Percentiles rank a stretch among this genome's conserved stretches.
Evolutionary conservation across 352 stramenopile genomes (phyloP).

Genomic region (Thalassiosira oceanica): DNA sequence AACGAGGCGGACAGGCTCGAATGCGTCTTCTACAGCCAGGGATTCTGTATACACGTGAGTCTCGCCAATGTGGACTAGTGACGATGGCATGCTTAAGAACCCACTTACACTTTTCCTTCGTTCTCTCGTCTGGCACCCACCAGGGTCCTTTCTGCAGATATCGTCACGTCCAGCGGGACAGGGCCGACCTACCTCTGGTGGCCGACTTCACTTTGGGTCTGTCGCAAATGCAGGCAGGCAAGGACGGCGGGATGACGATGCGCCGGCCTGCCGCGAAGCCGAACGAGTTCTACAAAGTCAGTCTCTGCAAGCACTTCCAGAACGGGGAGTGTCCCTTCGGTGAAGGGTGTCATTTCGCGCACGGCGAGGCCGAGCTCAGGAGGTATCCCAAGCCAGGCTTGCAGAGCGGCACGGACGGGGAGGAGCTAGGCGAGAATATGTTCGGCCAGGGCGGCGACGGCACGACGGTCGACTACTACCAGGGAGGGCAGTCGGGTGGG

Average conservation of each 20-base stretch:
- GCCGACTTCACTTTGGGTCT: slow-evolving; percentile 91
- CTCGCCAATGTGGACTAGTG: too few relatives aligned
- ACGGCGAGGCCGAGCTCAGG: slow-evolving; percentile 90
- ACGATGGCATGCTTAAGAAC: too few relatives aligned
- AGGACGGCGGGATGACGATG: slow-evolving; percentile 85
- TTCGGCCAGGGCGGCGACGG: slow-evolving; percentile 69
- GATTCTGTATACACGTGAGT: slow-evolving; percentile 97
- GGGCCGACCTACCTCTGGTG: slow-evolving; percentile 89
- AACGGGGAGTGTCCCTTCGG: slow-evolving; percentile 94
- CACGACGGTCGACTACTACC: slow-evolving; percentile 74
- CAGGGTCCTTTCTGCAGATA: slow-evolving; percentile 95
- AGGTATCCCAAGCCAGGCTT: slow-evolving; percentile 44
- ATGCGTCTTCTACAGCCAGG: slow-evolving; percentile 96
- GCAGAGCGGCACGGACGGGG: slow-evolving; percentile 15
- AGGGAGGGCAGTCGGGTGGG: slow-evolving; percentile 58
- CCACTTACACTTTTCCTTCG: too few relatives aligned
- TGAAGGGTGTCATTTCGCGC: slow-evolving; percentile 95
- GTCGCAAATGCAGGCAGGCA: slow-evolving; percentile 83
- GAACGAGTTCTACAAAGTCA: slow-evolving; percentile 97
- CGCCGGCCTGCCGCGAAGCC: slow-evolving; percentile 63
- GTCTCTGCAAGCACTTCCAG: slow-evolving; percentile 96
- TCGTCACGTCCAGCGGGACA: slow-evolving; percentile 90
- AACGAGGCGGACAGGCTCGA: slow-evolving; percentile 91
- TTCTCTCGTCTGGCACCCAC: too few relatives aligned
- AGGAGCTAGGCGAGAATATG: slow-evolving; percentile 71